Evolutionary conservation across 371 early-diverging fungal genomes (phyloP), one percentile per base, ranked within the genome.

Genomic region (Mucor velutinosus): DNA sequence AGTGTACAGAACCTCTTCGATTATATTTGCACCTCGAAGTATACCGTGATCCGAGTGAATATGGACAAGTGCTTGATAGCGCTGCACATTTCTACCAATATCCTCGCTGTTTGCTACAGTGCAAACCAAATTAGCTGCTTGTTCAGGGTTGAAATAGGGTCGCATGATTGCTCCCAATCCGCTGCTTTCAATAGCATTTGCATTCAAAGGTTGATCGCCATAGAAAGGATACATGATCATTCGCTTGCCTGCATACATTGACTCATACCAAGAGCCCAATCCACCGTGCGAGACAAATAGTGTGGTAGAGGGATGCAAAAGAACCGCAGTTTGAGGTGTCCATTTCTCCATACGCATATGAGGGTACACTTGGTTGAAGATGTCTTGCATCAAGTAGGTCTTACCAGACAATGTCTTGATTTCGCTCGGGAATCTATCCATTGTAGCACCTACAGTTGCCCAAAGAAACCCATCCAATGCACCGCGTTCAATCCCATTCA

Each of bases 251-350:
- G 70, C 65, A 45, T 67, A 76, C 10, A 77, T 49, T 0, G 69
- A 58, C 69, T 83, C 83, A 30, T 69, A 65, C 14, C 72, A 15
- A 12, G 76, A 76, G 21, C 70, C 73, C 3, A 72, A 60, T 39
- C 81, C 83, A 41, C 83, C 77, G 62, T 83, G 83, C 0, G 78
- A 69, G 1, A 83, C 29, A 58, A 83, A 83, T 7, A 79, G 21
- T 7, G 47, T 25, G 0, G 70, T 66, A 1, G 76, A 70, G 5
- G 76, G 66, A 64, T 83, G 83, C 7, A 64, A 62, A 1, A 83
- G 57, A 14, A 83, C 63, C 0, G 79, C 77, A 30, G 59, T 41
- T 60, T 83, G 83, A 21, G 81, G 83, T 3, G 77, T 72, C 77
- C 83, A 77, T 41, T 33, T n/a, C 4, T 41, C 56, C 35, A 74